Evolutionary conservation across 1,139 yeast genomes (phyloP).

Genomic region (Casaregolazyma lundiana): DNA sequence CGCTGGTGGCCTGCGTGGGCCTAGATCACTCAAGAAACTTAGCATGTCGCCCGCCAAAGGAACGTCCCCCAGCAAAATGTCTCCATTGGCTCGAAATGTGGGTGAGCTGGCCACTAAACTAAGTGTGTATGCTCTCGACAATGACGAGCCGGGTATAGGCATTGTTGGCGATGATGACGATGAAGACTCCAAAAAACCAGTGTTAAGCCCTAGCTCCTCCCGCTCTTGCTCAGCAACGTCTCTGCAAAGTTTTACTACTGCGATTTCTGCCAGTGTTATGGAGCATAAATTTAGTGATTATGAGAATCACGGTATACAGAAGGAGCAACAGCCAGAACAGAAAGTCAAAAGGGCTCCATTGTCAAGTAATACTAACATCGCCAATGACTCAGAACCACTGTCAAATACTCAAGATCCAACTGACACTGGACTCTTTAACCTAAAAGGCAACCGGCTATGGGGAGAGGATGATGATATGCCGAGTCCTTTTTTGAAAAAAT

Average conservation of each 20-base stretch:
- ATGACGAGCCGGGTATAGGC: background rate
- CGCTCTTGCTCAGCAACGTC: conserved; percentile 7
- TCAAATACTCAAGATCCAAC: no score
- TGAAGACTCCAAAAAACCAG: background rate
- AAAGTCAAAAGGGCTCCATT: conserved; percentile 18
- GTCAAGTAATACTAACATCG: conserved; percentile 13
- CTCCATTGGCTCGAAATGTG: conserved; percentile 1
- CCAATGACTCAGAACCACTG: conserved; percentile 11
- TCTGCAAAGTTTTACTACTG: conserved; percentile 7
- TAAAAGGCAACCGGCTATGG: conserved; percentile 16
- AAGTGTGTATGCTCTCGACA: background rate
- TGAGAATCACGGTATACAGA: conserved; percentile 11
- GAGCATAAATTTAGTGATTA: background rate
- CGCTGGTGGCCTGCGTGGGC: conserved; percentile 25
- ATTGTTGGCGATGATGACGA: conserved; percentile 4
- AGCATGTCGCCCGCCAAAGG: conserved; percentile 24
- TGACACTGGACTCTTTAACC: no score
- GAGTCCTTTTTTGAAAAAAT: conserved; percentile 26
- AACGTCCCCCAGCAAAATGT: background rate
- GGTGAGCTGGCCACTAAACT: background rate
- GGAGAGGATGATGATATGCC: conserved; percentile 29
- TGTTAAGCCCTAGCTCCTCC: background rate
- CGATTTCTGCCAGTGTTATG: conserved; percentile 8
- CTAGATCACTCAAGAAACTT: conserved; percentile 23
- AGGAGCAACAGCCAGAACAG: conserved; percentile 19